phyloP scores from a whole-genome alignment of 345 rosid species.

The Eucalyptus melliodora region DNA sequence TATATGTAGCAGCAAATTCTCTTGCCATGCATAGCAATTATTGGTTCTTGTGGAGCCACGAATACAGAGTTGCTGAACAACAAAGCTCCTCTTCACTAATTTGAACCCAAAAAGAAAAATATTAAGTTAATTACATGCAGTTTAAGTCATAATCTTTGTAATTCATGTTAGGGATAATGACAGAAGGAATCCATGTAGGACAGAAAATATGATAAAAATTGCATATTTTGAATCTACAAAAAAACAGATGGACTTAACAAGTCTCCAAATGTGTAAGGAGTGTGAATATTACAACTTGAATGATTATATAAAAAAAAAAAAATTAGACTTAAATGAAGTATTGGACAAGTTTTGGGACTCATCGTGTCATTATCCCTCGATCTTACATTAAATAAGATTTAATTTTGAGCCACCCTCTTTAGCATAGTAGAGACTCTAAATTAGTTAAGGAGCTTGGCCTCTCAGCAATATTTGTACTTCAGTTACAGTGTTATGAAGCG shows the following conservation, averaged over 20 bases:
- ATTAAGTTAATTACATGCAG: neutral
- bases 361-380: neutral
- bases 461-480: too few relatives aligned
- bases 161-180: neutral
- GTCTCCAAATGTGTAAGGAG: too few relatives aligned
- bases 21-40: neutral
- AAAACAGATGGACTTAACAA: neutral
- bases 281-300: too few relatives aligned
- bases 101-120: neutral
- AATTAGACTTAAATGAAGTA: neutral
- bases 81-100: neutral
- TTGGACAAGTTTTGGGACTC: neutral
- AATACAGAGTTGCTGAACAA: neutral
- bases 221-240: neutral
- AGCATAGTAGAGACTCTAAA: neutral
- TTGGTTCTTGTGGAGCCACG: neutral
- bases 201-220: neutral
- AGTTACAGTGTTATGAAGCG: too few relatives aligned
- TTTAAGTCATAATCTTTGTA: neutral
- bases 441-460: neutral
- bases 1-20: neutral
- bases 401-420: fast-evolving
- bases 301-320: too few relatives aligned
- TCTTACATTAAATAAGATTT: too few relatives aligned
- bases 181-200: neutral